Conservation (phyloP, 805 yeast species). For the Naumovozyma dairenensis region DNA sequence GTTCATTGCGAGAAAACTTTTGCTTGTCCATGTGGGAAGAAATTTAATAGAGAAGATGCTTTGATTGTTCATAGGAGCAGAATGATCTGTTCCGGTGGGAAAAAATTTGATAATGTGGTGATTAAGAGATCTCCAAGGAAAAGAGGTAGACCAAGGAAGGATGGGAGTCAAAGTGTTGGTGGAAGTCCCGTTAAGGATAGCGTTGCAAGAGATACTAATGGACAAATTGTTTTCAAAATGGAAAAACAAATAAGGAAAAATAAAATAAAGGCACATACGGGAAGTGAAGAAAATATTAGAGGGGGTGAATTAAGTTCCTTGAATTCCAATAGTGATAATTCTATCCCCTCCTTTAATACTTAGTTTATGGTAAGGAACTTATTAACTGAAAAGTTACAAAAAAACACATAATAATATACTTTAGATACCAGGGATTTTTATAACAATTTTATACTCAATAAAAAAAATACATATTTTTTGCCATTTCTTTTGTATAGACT, state of each 20-base stretch:
- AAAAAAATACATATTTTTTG: too few species aligned
- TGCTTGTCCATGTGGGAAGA: constrained; percentile 88
- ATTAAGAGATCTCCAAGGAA: constrained; percentile 25
- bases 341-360: too few species aligned
- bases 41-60: constrained; percentile 84
- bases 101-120: constrained; percentile 20
- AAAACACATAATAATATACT: too few species aligned
- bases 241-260: constrained; percentile 18
- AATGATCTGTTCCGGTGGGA: constrained; percentile 74
- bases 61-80: constrained; percentile 69
- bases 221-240: constrained; percentile 15
- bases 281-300: too few species aligned
- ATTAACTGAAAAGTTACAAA: too few species aligned
- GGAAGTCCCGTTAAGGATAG: constrained; percentile 22
- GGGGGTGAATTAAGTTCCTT: too few species aligned
- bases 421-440: too few species aligned
- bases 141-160: constrained; percentile 22
- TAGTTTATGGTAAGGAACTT: too few species aligned
- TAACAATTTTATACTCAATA: too few species aligned
- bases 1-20: constrained; percentile 70
- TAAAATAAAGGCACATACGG: too few species aligned
- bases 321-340: too few species aligned
- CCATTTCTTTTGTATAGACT: too few species aligned
- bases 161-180: constrained; percentile 7
- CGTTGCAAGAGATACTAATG: constrained; percentile 13